These are phyloP conservation scores for Malassezia japonica DNA, from an alignment of 1,284 basidiomycete species.

Conservation along the genomic window DNA sequence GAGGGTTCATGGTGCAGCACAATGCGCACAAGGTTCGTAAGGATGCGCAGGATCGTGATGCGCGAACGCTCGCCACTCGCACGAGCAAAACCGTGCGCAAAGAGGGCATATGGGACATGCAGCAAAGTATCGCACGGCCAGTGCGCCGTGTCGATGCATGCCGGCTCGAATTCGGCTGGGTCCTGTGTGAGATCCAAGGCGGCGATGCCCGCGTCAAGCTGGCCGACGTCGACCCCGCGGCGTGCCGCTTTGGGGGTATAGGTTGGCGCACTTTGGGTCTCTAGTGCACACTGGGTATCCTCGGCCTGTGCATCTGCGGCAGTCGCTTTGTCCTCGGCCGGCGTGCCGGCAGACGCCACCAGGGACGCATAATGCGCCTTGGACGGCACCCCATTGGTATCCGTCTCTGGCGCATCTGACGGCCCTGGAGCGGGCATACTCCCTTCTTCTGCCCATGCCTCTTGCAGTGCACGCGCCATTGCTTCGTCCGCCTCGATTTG, in stretches of 20 bases:
- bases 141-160: conserved; percentile 22
- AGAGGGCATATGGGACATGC: conserved; percentile 65
- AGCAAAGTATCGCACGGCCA: conserved; percentile 28
- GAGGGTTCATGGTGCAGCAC: conserved; percentile 61
- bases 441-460: not conserved
- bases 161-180: conserved; percentile 44
- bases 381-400: no score
- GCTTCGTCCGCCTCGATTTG: not conserved
- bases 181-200: conserved; percentile 39
- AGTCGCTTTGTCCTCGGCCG: no score
- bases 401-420: no score
- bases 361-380: no score
- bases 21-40: conserved; percentile 69
- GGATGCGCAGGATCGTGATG: conserved; percentile 65
- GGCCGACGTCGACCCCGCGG: not conserved
- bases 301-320: no score
- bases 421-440: no score
- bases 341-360: no score
- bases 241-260: no score
- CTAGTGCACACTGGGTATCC: no score
- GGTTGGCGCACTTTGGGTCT: no score
- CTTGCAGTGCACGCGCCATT: not conserved
- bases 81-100: conserved; percentile 64
- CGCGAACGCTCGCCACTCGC: conserved; percentile 70
- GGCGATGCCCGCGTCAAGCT: conserved; percentile 23